Percentiles rank a stretch among this genome's conserved stretches.
These are phyloP conservation scores for Gliomastix tumulicola DNA, from an alignment of 2,329 filamentous ascomycete genomes.

Conservation along the genomic window DNA sequence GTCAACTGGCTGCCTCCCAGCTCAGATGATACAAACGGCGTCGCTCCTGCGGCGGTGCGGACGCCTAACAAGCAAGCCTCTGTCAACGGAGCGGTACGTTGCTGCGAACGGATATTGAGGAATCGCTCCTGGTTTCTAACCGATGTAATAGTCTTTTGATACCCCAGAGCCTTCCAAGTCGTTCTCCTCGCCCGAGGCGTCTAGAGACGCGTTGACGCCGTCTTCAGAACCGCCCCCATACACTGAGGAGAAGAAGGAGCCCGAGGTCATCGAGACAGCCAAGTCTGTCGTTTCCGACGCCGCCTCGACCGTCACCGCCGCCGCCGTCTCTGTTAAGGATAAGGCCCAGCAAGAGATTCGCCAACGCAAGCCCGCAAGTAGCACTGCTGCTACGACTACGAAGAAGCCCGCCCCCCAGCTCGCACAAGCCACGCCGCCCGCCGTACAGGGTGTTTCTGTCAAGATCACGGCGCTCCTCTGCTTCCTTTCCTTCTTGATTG, in stretches of 20 bases:
- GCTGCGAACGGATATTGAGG: too few species aligned
- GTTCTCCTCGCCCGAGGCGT: conserved; percentile 36
- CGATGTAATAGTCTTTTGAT: too few species aligned
- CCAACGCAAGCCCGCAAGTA: background rate
- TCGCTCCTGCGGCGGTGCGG: conserved; percentile 11
- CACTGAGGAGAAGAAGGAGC: conserved; percentile 20
- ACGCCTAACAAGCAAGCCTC: conserved; percentile 34
- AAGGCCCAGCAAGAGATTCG: background rate
- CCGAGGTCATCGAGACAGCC: conserved; percentile 12
- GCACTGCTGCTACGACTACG: conserved; percentile 21
- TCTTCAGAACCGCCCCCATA: conserved; percentile 23
- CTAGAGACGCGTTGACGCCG: conserved; percentile 20
- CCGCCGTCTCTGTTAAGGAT: conserved; percentile 30
- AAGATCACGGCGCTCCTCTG: conserved; percentile 79
- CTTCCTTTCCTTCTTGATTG: conserved; percentile 84
- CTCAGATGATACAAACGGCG: conserved; percentile 22
- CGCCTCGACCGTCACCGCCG: conserved; percentile 21
- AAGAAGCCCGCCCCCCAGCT: conserved; percentile 70
- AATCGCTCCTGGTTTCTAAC: conserved; percentile 13
- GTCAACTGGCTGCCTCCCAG: conserved; percentile 74
- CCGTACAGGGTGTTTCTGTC: conserved; percentile 72
- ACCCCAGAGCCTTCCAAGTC: conserved; percentile 37
- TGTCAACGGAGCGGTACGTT: conserved; percentile 29
- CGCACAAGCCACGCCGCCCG: conserved; percentile 49
- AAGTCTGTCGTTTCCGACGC: conserved; percentile 19